These are phyloP conservation scores for Apiospora hydei DNA, from an alignment of 2,329 filamentous ascomycete species.

Conservation along the genomic window DNA sequence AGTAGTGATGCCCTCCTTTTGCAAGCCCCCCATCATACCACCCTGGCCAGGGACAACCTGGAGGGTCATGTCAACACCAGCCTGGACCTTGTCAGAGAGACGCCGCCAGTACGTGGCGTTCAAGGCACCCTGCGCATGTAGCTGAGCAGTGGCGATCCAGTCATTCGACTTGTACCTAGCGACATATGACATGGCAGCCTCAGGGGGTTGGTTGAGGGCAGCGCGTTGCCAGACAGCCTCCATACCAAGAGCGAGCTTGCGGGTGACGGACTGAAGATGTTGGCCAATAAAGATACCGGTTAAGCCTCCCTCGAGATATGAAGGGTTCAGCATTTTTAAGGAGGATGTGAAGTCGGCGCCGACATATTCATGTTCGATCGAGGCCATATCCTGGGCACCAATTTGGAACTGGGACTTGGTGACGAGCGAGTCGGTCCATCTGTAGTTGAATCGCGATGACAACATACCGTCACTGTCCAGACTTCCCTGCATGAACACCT, in stretches of 20 bases:
- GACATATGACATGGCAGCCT: conserved; percentile 88
- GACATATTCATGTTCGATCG: conserved; percentile 94
- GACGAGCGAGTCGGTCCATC: conserved; percentile 81
- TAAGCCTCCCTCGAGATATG: conserved; percentile 85
- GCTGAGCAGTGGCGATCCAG: conserved; percentile 91
- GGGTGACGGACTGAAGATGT: conserved; percentile 93
- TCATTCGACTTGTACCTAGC: conserved; percentile 90
- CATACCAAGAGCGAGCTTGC: conserved; percentile 83
- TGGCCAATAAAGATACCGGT: conserved; percentile 96
- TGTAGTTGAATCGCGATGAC: conserved; percentile 89
- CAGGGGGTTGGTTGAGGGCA: conserved; percentile 84
- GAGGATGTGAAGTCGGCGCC: conserved; percentile 93
- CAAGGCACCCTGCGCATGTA: conserved; percentile 86
- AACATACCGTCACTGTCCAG: conserved; percentile 92
- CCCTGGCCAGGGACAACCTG: conserved; percentile 75
- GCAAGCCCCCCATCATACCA: conserved; percentile 69
- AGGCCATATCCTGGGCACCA: conserved; percentile 83
- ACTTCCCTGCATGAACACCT: conserved; percentile 96
- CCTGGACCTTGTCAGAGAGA: conserved; percentile 93
- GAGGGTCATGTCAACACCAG: conserved; percentile 92
- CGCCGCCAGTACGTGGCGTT: conserved; percentile 94
- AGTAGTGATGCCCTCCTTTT: conserved; percentile 89
- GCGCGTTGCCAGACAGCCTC: conserved; percentile 93
- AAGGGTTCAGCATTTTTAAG: conserved; percentile 95
- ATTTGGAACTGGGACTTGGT: conserved; percentile 91